Conservation (phyloP, 1,139 yeast species). For the Kazachstania sp. region DNA sequence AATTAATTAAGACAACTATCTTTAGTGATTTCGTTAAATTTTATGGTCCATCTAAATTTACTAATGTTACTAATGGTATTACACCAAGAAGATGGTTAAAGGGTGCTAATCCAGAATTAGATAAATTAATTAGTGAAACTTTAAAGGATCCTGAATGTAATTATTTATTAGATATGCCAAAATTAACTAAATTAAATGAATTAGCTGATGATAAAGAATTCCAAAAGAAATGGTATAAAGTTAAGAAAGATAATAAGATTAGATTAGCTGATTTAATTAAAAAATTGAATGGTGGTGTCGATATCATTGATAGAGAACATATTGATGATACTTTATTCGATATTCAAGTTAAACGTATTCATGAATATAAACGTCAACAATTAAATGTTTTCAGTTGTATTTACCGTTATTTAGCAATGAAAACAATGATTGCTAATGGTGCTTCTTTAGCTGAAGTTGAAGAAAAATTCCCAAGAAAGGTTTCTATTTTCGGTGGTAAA, state of each 20-base stretch:
- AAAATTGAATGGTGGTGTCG: constrained; percentile 51
- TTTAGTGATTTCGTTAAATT: constrained; percentile 82
- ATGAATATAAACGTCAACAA: constrained; percentile 94
- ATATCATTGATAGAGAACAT: constrained; percentile 42
- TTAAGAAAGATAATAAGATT: constrained; percentile 63
- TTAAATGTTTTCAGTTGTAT: constrained; percentile 85
- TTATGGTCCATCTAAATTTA: constrained; percentile 74
- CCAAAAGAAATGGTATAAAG: constrained; percentile 60
- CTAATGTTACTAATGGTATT: constrained; percentile 89
- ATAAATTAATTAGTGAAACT: constrained; percentile 61
- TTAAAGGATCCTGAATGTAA: constrained; percentile 53
- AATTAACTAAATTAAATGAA: constrained; percentile 58
- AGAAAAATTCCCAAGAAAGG: constrained; percentile 61
- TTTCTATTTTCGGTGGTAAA: constrained; percentile 83
- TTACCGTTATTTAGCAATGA: constrained; percentile 69
- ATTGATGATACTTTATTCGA: constrained; percentile 68
- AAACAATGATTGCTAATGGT: constrained; percentile 50
- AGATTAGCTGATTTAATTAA: constrained; percentile 65
- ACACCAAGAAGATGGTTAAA: constrained; percentile 96
- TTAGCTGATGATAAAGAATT: constrained; percentile 62
- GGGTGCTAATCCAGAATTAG: constrained; percentile 81
- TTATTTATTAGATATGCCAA: constrained; percentile 60
- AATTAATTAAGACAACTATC: constrained; percentile 78
- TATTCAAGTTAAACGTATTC: constrained; percentile 89
- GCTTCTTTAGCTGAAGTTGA: constrained; percentile 43